Evolutionary conservation across 495 filamentous ascomycete species (phyloP), one percentile per base, ranked within the genome.

Genomic region (Chlorociboria aeruginascens): DNA sequence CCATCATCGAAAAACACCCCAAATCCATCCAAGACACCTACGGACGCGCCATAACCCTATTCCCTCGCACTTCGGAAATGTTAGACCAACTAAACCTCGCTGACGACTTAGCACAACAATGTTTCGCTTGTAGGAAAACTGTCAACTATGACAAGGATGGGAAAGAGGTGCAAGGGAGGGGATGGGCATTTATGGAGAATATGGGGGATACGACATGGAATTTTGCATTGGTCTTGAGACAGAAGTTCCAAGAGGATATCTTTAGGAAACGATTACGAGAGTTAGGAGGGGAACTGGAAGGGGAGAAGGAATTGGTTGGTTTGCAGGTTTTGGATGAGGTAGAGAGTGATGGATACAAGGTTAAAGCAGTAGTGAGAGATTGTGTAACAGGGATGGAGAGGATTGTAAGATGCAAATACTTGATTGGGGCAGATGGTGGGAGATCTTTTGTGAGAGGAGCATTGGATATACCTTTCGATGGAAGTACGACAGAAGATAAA

Each of bases 341-440:
- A 9, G 43, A 40, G 30, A 38, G 52, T 17, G 53, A 50, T 14
- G 52, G 47, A 20, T 60, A 59, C 28, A 62, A 53, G 38, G 50
- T 64, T 20, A 49, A 50, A 4, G 58, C 58, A 2, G 49, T 37
- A 3, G 45, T 66, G 7, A 53, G 60, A 37, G 34, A 67, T 46
- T 37, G 44, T 1, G 32, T 25, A 1, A 66, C 56, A 0, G 52
- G 54, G 28, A 40, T 34, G 11, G 42, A 45, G 28, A 40, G 49
- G 16, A 54, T 36, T 9, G 53, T 66, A 25, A 57, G 51, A 36
- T 64, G 62, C 53, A 69, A 65, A 51, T 74, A 70, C 33, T 46
- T 75, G 6, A 39, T 76, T 14, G 72, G 70, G 8, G 68, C 68
- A 17, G 70, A 76, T 55, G 71, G 72, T 11, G 68, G 67, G 3